These are phyloP conservation scores for Rhodotorula sp. DNA, from an alignment of 1,284 basidiomycete species.

Conservation along the genomic window DNA sequence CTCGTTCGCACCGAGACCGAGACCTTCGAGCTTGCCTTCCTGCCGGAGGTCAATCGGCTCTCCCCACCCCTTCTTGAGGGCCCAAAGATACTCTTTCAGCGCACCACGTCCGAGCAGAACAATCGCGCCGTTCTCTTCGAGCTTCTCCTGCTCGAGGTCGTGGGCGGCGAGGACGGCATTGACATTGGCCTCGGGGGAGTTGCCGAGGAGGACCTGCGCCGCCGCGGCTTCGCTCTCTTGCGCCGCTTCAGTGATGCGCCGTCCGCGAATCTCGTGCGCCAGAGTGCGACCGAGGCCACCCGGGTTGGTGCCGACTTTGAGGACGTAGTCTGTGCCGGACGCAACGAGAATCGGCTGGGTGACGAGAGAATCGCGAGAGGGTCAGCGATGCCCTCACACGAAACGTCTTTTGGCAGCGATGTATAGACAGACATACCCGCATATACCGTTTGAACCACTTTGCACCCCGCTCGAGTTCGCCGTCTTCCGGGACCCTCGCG, in stretches of 20 bases:
- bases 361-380: constrained; percentile 6
- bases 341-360: constrained; percentile 85
- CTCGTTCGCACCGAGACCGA: constrained; percentile 41
- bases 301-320: constrained; percentile 74
- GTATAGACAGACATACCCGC: constrained; percentile 63
- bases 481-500: constrained; percentile 89
- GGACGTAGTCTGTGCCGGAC: constrained; percentile 87
- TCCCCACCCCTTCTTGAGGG: constrained; percentile 81
- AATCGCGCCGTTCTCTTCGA: constrained; percentile 69
- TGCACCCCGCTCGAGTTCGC: constrained; percentile 78
- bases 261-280: constrained; percentile 66
- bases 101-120: constrained; percentile 86
- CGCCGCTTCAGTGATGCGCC: constrained; percentile 55
- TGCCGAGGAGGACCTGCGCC: constrained; percentile 16
- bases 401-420: constrained; percentile 1
- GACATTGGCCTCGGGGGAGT: constrained; percentile 23
- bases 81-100: constrained; percentile 91
- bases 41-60: constrained; percentile 67
- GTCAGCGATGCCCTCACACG: neutral
- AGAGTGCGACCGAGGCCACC: constrained; percentile 78
- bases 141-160: constrained; percentile 57
- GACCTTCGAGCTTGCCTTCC: constrained; percentile 50
- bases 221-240: constrained; percentile 30
- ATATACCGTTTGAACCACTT: constrained; percentile 93
- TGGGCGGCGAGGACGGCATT: constrained; percentile 61